phyloP scores from a whole-genome alignment of 164 flowering plant genomes.

The Annona cherimola region DNA sequence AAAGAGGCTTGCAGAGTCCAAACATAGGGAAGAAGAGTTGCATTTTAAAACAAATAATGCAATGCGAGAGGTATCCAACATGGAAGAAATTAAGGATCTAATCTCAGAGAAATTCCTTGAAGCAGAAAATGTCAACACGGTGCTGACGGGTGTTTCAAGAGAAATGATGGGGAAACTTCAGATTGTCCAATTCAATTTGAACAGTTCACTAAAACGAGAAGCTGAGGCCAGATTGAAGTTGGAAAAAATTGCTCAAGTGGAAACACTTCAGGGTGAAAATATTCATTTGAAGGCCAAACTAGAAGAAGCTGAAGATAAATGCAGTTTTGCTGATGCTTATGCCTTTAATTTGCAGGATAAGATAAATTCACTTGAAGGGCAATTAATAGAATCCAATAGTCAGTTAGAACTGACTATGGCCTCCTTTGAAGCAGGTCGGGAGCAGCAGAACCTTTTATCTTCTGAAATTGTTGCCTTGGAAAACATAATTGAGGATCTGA shows the following conservation, averaged over 20 bases:
- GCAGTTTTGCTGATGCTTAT: slow-evolving; percentile 36
- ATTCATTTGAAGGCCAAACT: slow-evolving; percentile 24
- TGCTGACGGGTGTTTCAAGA: slow-evolving; percentile 55
- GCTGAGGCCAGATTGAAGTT: slow-evolving; percentile 40
- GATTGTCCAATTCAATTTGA: slow-evolving; percentile 48
- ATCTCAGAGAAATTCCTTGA: slow-evolving; percentile 44
- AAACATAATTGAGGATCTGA: slow-evolving; percentile 28
- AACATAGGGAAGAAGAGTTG: slow-evolving; percentile 52
- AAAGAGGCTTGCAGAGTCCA: slow-evolving; percentile 54
- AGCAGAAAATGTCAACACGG: slow-evolving; percentile 61
- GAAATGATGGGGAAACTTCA: slow-evolving; percentile 53
- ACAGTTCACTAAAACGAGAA: slow-evolving; percentile 45
- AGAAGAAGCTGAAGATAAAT: slow-evolving; percentile 34
- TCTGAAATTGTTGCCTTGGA: slow-evolving; percentile 42
- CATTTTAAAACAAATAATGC: slow-evolving; percentile 35
- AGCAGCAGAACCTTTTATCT: slow-evolving; percentile 17
- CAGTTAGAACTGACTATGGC: slow-evolving; percentile 25
- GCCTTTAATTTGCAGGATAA: slow-evolving; percentile 33
- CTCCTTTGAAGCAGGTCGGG: slow-evolving; percentile 32
- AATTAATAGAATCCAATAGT: slow-evolving; percentile 35
- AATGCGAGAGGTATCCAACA: slow-evolving; percentile 39
- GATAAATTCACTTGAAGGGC: slow-evolving; percentile 40
- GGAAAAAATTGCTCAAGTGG: slow-evolving; percentile 26
- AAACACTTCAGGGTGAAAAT: slow-evolving; percentile 23
- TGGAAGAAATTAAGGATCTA: slow-evolving; percentile 49